Percentiles rank a stretch among this genome's conserved stretches.
Conservation (phyloP, 108 stramenopile species). For the Pseudonitzschia pungens region DNA sequence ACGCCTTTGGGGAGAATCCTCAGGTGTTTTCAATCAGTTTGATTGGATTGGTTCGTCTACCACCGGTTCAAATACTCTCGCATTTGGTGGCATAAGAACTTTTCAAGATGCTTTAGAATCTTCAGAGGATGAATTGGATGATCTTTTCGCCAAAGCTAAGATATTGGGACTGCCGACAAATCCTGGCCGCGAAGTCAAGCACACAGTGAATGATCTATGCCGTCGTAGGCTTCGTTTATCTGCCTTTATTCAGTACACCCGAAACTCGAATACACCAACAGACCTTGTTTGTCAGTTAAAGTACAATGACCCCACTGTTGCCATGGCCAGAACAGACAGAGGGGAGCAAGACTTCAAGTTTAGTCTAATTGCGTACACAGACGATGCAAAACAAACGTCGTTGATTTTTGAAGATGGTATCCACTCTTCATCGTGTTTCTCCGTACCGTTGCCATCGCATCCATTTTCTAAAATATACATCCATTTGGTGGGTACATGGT, state of each 20-base stretch:
- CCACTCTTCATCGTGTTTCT: constrained; percentile 30
- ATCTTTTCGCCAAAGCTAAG: constrained; percentile 17
- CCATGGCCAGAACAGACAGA: not conserved
- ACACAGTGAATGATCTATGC: constrained; percentile 51
- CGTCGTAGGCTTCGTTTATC: constrained; percentile 52
- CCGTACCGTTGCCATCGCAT: constrained; percentile 44
- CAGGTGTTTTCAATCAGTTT: constrained; percentile 82
- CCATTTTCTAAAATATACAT: constrained; percentile 59
- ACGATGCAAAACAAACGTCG: constrained; percentile 54
- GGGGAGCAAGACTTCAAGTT: constrained; percentile 42
- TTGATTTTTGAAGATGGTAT: constrained; percentile 60
- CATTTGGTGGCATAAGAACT: constrained; percentile 49
- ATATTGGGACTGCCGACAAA: constrained; percentile 30
- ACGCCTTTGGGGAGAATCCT: constrained; percentile 63
- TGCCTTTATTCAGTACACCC: constrained; percentile 42
- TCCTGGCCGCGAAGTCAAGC: constrained; percentile 50
- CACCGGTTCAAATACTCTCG: constrained; percentile 41
- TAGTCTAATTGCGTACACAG: constrained; percentile 70
- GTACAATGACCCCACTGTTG: constrained; percentile 1
- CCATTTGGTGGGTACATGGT: constrained; percentile 58
- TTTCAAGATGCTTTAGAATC: constrained; percentile 72
- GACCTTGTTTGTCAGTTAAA: constrained; percentile 34
- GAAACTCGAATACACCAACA: constrained; percentile 21
- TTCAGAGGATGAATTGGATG: constrained; percentile 48
- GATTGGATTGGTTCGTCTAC: constrained; percentile 51